These are phyloP conservation scores for Paracamarosporium sp. DNA, from an alignment of 2,329 filamentous ascomycete species.

Conservation along the genomic window DNA sequence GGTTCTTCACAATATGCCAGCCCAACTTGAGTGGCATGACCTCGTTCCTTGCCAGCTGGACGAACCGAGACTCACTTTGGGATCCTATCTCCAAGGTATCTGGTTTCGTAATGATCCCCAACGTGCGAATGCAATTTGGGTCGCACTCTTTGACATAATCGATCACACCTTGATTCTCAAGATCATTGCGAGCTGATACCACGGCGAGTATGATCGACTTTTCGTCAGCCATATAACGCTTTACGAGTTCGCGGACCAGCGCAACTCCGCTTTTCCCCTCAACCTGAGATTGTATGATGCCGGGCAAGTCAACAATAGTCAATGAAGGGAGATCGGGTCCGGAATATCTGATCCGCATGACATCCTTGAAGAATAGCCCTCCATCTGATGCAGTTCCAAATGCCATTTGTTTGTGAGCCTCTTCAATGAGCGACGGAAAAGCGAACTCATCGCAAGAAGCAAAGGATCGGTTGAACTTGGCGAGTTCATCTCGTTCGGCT, in stretches of 20 bases:
- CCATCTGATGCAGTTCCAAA: constrained; percentile 2
- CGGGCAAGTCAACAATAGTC: constrained; percentile 64
- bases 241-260: constrained; percentile 55
- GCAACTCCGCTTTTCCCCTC: constrained; percentile 52
- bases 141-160: constrained; percentile 15
- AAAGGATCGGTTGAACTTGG: constrained; percentile 25
- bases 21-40: constrained; percentile 37
- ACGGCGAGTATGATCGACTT: constrained; percentile 57
- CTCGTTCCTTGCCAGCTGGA: constrained; percentile 42
- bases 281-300: constrained; percentile 60
- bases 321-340: constrained; percentile 50
- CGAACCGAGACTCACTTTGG: constrained; percentile 24
- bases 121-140: constrained; percentile 35
- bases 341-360: constrained; percentile 35
- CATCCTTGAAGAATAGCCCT: constrained; percentile 29
- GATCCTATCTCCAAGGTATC: constrained; percentile 42
- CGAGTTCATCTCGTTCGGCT: constrained; percentile 18
- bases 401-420: constrained; percentile 59
- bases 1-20: constrained; percentile 50
- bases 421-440: constrained; percentile 55
- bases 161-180: constrained; percentile 48
- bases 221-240: constrained; percentile 49
- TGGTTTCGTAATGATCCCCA: constrained; percentile 56
- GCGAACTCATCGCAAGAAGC: constrained; percentile 36
- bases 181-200: constrained; percentile 51